Base-by-base conservation (phyloP, 2,329 filamentous ascomycete genomes). In the Ophiocordyceps camponoti-leonardi region DNA sequence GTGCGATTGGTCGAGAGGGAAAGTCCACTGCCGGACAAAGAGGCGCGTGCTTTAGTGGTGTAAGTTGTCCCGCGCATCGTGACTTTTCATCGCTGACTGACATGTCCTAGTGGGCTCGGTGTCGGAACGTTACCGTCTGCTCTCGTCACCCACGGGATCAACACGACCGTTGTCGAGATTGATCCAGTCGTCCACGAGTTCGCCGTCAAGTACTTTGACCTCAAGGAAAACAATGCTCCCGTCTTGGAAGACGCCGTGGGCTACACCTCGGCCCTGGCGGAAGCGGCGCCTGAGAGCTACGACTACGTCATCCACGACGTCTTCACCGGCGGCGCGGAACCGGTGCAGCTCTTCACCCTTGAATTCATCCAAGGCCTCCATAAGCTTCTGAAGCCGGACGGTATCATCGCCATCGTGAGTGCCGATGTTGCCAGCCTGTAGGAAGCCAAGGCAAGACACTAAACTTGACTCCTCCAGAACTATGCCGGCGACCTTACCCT, bases 241-340 rank as follows among this genome's bases (percentile, higher is more conserved):
- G 75, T 86, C 45, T 80, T 96, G 50, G 75, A 80, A 44, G 86
- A 98, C 54, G 92, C 92, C 0, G 77, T 87, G 3, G 64, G 67
- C n/a, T 94, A 79, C 60, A 73, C 77, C 18, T 61, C 67, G 42
- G 56, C 63, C 45, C 57, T 71, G 43, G 66, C 67, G 46, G 56
- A 63, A 44, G 53, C 63, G 26, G 54, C 66, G 47, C 59, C 63
- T 8, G 60, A 67, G 42, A 68, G 68, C 26, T 98, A 83, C 60
- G 82, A 95, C 65, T 96, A 94, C 66, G 92, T 98, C 56, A 73
- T 98, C 45, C 92, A 98, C 61, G 92, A 98, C 54, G 92, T 98
- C 22, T 98, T 98, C 61, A 98, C 92, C 1, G 92, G 92, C 22
- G 92, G 92, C 45, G 88, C 87, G 0, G 92, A 96, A 61, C 92